Base-by-base conservation (phyloP, 2,329 filamentous ascomycete species). In the Hypoxylon sp. region DNA sequence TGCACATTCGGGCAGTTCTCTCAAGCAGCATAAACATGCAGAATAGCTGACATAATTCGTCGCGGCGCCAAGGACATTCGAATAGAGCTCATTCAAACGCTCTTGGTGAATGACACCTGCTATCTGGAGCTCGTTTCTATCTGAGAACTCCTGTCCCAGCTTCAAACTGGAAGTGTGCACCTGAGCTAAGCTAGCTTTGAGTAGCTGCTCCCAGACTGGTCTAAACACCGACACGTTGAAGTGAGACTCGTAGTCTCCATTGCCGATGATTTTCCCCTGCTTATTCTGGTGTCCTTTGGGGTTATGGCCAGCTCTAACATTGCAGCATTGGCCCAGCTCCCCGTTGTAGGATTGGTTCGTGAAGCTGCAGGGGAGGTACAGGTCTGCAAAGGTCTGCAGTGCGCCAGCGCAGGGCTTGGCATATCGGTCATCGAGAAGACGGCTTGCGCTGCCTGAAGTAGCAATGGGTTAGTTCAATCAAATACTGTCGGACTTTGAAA, bases 281-380 rank as follows among this genome's bases (percentile, higher is more conserved):
- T 61, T 64, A 41, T 69, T 68, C 44, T 69, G 67, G 36, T 69
- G 67, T 5, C 67, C 67, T 42, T 69, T 69, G 7, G 61, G 65
- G 29, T 68, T 68, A 48, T 69, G 67, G 0, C 66, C 67, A 2
- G 67, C 62, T 48, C 64, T 60, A 12, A 69, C 63, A 31, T 69
- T 69, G 25, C 64, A 67, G 23, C 67, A 69, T 25, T 58, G 62
- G 15, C 65, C 66, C 5, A 65, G 59, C 9, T 66, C 66, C 8
- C 62, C 62, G 5, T 36, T 36, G 30, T 57, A 59, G 2, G 58
- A 47, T 7, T 54, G 43, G 31, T 62, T 68, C 7, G 38, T 48
- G 38, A 62, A 69, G 51, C 54, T 61, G 48, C 67, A 69, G 1
- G 67, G 66, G 60, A 64, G 68, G 43, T 69, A 65, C 16, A 69